Percentiles rank a stretch among this genome's conserved stretches.
These are phyloP conservation scores for Aspergillus aculeatinus DNA, from an alignment of 2,329 filamentous ascomycete genomes.

Conservation along the genomic window DNA sequence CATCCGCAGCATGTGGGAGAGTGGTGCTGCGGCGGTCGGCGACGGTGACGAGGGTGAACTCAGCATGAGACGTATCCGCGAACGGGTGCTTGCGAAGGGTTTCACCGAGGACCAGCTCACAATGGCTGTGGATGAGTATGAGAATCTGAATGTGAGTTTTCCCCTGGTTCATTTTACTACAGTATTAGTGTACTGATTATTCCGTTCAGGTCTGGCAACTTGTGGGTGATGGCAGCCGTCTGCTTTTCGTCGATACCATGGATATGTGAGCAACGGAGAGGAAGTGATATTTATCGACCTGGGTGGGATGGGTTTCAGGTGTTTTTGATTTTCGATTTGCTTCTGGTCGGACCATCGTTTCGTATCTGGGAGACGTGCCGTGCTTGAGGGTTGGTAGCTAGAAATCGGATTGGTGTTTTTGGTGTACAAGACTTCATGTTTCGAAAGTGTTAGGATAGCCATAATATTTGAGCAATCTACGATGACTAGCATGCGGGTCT, in stretches of 20 bases:
- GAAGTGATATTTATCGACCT: neutral
- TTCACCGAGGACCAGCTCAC: slow-evolving; percentile 94
- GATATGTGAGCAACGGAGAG: slow-evolving; percentile 36
- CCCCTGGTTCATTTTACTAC: neutral
- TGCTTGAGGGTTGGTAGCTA: slow-evolving; percentile 1
- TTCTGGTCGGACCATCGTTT: neutral
- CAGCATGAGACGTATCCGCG: slow-evolving; percentile 82
- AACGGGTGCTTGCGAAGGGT: slow-evolving; percentile 90
- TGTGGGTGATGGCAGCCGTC: slow-evolving; percentile 65
- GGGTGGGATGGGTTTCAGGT: neutral
- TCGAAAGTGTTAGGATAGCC: neutral
- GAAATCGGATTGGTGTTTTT: slow-evolving; percentile 7
- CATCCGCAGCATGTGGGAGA: slow-evolving; percentile 82
- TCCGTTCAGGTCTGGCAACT: slow-evolving; percentile 71
- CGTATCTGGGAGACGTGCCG: neutral
- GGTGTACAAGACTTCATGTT: neutral
- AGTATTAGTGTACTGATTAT: slow-evolving; percentile 38
- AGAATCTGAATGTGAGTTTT: slow-evolving; percentile 77
- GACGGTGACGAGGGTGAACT: slow-evolving; percentile 73
- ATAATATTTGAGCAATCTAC: neutral
- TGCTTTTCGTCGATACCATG: slow-evolving; percentile 67
- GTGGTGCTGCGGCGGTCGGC: slow-evolving; percentile 75
- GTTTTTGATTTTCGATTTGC: neutral
- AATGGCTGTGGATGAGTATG: slow-evolving; percentile 84
- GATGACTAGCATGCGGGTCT: neutral